phyloP scores from a whole-genome alignment of 1,284 basidiomycete genomes.

The Rhodotorula sp. region DNA sequence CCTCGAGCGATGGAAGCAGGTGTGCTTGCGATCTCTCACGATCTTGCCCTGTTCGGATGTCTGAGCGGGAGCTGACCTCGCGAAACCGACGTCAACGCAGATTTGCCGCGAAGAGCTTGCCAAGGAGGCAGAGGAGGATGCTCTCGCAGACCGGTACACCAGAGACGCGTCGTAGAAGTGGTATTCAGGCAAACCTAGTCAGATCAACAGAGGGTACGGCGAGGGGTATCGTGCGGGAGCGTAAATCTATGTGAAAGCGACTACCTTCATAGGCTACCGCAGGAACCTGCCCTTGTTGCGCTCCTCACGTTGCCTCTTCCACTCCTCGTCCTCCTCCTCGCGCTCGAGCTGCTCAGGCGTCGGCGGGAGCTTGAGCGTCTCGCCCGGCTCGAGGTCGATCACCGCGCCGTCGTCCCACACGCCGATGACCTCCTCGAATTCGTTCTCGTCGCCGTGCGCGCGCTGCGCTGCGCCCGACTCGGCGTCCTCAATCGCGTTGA shows the following conservation, averaged over 20 bases:
- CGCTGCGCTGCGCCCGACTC: conserved; percentile 57
- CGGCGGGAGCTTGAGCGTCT: conserved; percentile 55
- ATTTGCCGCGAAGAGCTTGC: conserved; percentile 35
- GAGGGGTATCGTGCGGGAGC: neutral
- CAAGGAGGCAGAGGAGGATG: neutral
- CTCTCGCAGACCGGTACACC: neutral
- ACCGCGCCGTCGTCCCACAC: conserved; percentile 32
- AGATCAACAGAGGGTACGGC: neutral
- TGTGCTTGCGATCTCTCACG: neutral
- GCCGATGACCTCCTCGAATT: conserved; percentile 28
- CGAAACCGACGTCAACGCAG: neutral
- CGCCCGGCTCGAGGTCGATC: conserved; percentile 47
- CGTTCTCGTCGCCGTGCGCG: conserved; percentile 44
- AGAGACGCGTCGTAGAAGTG: neutral
- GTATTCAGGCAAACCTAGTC: neutral
- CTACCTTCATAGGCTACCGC: neutral
- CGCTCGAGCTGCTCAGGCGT: conserved; percentile 52
- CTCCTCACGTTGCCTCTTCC: conserved; percentile 15
- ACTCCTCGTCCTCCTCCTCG: conserved; percentile 48
- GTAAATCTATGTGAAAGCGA: neutral
- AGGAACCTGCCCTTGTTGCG: conserved; percentile 21
- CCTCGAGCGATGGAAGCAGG: conserved; percentile 30
- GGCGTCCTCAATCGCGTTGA: conserved; percentile 56
- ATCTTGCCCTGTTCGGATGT: neutral
- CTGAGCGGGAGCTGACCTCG: neutral